Percentiles rank a stretch among this genome's conserved stretches.
These are phyloP conservation scores for Crithidia acanthocephali DNA, from an alignment of 208 protist genomes.

Conservation along the genomic window DNA sequence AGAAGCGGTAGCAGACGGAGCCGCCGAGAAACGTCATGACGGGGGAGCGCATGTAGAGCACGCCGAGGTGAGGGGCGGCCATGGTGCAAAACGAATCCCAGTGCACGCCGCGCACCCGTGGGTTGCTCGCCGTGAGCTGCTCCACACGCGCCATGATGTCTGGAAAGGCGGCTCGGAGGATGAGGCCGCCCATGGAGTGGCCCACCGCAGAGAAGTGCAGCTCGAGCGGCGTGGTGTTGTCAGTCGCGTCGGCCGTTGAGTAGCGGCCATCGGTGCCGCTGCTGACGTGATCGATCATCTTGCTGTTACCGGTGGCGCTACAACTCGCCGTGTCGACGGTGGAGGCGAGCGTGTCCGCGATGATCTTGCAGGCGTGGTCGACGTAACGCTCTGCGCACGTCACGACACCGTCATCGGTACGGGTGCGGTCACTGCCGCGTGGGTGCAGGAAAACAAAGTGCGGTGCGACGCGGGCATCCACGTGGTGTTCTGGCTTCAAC, in stretches of 20 bases:
- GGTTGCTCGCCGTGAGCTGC: not conserved
- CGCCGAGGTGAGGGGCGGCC: conserved; percentile 56
- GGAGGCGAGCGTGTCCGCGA: not conserved
- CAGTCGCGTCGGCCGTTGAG: not conserved
- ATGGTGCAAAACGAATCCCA: conserved; percentile 66
- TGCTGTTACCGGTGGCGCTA: too few relatives aligned
- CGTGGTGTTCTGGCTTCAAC: not conserved
- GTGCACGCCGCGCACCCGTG: conserved; percentile 17
- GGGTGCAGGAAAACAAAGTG: conserved; percentile 36
- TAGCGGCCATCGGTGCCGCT: not conserved
- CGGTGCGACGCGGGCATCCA: too few relatives aligned
- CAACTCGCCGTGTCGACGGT: too few relatives aligned
- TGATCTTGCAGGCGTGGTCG: conserved; percentile 17
- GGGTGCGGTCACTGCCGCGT: conserved; percentile 31
- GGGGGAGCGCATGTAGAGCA: conserved; percentile 45
- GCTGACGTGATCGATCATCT: too few relatives aligned
- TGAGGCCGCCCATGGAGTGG: conserved; percentile 71
- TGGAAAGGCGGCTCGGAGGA: conserved; percentile 63
- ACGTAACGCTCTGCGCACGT: conserved; percentile 40
- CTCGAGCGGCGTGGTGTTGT: not conserved
- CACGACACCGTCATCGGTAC: conserved; percentile 48
- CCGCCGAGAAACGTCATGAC: conserved; percentile 38
- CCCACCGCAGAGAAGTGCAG: conserved; percentile 62
- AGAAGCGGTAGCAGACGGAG: conserved; percentile 32
- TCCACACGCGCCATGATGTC: conserved; percentile 18